These are phyloP conservation scores for Bipolaris bicolor DNA, from an alignment of 2,329 filamentous ascomycete genomes.

Conservation along the genomic window DNA sequence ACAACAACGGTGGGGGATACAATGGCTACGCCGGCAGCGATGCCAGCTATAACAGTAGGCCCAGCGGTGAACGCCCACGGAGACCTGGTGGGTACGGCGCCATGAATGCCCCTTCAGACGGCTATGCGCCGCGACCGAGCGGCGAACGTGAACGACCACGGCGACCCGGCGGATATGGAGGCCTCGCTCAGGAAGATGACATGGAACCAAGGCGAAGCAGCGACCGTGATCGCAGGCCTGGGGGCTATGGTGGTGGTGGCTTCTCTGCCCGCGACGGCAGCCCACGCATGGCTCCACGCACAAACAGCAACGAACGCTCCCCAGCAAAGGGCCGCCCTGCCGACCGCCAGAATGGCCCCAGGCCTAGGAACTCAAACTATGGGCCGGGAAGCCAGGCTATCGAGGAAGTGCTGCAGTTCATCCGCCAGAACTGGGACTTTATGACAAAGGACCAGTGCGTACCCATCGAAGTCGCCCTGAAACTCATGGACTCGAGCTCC, in stretches of 20 bases:
- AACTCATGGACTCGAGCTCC: constrained; percentile 92
- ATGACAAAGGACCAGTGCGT: constrained; percentile 90
- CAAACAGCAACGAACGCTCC: constrained; percentile 52
- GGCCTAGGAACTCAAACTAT: constrained; percentile 42
- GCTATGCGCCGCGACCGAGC: constrained; percentile 25
- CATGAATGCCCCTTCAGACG: constrained; percentile 27
- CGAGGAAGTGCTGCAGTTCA: constrained; percentile 74
- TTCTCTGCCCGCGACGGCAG: constrained; percentile 31
- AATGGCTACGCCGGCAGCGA: constrained; percentile 28
- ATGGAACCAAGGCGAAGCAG: constrained; percentile 29
- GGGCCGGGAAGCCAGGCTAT: constrained; percentile 52
- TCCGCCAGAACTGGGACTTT: constrained; percentile 87
- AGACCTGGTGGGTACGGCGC: constrained; percentile 43
- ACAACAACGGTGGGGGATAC: constrained; percentile 27
- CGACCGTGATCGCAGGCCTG: constrained; percentile 36
- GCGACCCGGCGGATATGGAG: constrained; percentile 34
- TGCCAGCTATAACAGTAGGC: constrained; percentile 24
- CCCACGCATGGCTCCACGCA: constrained; percentile 40
- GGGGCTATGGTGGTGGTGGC: constrained; percentile 47
- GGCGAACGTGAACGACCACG: constrained; percentile 28
- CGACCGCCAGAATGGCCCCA: constrained; percentile 34
- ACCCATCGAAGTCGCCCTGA: constrained; percentile 91
- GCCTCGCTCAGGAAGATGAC: constrained; percentile 37
- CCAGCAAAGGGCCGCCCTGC: constrained; percentile 51
- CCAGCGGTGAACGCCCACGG: constrained; percentile 38